A percentile compares a stretch with the other conserved stretches of the same genome.
phyloP scores from a whole-genome alignment of 257 asterid genomes.

The Nicotiana paniculata region DNA sequence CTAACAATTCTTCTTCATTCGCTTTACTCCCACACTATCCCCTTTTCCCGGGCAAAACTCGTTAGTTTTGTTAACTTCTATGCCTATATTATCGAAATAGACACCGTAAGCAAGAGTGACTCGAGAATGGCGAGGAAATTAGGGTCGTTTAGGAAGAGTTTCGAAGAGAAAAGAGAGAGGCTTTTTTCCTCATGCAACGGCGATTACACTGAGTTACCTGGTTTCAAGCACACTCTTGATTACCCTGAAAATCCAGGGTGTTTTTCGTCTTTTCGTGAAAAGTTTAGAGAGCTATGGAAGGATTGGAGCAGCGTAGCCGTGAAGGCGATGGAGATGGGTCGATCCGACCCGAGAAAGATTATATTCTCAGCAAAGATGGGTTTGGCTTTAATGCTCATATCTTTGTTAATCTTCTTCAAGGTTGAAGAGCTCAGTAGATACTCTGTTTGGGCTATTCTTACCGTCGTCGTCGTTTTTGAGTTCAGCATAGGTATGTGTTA shows the following conservation, averaged over 20 bases:
- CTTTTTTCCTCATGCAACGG: conserved; percentile 19
- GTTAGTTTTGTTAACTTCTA: neutral
- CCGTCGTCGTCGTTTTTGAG: conserved; percentile 74
- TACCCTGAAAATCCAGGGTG: conserved; percentile 5
- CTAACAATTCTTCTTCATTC: neutral
- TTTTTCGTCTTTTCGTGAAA: conserved; percentile 9
- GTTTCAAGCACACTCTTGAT: neutral
- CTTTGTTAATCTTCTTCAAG: conserved; percentile 50
- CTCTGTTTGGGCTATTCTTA: conserved; percentile 70
- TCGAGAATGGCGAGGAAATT: conserved; percentile 14
- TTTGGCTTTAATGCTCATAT: conserved; percentile 50
- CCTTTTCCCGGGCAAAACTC: neutral
- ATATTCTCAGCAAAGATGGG: conserved; percentile 66
- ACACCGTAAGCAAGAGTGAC: neutral
- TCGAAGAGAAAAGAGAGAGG: conserved; percentile 25
- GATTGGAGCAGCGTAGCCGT: conserved; percentile 11
- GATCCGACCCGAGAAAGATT: conserved; percentile 58
- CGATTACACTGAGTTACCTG: conserved; percentile 16
- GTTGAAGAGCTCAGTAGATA: conserved; percentile 39
- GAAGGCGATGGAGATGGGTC: conserved; percentile 51
- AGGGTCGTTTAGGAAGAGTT: conserved; percentile 28
- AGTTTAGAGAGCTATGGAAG: conserved; percentile 15
- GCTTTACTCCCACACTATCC: neutral
- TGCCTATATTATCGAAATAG: neutral
- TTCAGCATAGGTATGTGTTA: conserved; percentile 59